phyloP scores from a whole-genome alignment of 192 early-diverging fungal species.

The Coemansia sp. region DNA sequence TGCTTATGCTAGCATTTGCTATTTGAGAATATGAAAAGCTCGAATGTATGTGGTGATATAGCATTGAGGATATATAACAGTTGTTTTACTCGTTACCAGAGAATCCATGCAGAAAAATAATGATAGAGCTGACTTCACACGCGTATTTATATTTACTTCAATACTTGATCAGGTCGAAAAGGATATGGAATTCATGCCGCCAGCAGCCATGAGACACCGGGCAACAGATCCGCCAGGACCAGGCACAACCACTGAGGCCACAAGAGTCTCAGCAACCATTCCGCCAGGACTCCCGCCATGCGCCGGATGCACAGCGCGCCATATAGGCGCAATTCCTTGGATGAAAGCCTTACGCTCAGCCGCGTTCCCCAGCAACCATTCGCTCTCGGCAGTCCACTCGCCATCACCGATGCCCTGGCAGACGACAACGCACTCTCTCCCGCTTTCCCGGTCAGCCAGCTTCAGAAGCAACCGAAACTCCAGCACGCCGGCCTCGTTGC shows the following conservation, averaged over 20 bases:
- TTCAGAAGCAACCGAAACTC: background rate
- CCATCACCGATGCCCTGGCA: conserved; percentile 3
- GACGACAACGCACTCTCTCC: background rate
- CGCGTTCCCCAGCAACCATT: background rate
- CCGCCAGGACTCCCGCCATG: background rate
- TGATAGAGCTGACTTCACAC: background rate
- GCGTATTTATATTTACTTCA: no score
- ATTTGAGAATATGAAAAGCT: no score
- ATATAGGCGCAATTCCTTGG: background rate
- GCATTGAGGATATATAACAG: no score
- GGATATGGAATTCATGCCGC: background rate
- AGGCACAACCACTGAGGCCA: conserved; percentile 16
- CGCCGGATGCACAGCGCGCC: conserved; percentile 6
- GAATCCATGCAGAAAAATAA: background rate
- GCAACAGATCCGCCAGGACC: conserved; percentile 10
- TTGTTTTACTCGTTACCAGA: background rate
- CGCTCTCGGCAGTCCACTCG: background rate
- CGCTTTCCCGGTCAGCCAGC: background rate
- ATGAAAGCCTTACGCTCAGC: background rate
- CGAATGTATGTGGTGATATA: no score
- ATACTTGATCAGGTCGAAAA: background rate
- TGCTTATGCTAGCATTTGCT: no score
- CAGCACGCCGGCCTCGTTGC: background rate
- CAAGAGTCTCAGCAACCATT: conserved; percentile 2
- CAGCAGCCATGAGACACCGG: conserved; percentile 10